Evolutionary conservation across 371 early-diverging fungal genomes (phyloP).

Genomic region (Rhizopus sp.): DNA sequence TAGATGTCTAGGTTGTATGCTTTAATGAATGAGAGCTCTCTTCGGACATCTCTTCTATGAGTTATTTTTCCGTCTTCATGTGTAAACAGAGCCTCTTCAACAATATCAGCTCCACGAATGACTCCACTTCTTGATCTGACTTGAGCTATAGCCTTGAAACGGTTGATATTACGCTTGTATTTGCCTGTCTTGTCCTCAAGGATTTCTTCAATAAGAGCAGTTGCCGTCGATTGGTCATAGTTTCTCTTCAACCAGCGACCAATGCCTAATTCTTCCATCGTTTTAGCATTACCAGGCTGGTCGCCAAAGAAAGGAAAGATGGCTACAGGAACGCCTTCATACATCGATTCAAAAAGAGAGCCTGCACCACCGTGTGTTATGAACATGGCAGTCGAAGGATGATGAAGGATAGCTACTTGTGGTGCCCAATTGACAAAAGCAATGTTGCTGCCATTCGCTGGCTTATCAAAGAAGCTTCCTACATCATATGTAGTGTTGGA

Average conservation of each 20-base stretch:
- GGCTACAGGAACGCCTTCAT: conserved; percentile 31
- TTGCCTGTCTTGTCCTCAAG: conserved; percentile 7
- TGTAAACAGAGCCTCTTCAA: conserved; percentile 30
- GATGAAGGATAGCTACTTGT: conserved; percentile 40
- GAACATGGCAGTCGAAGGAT: conserved; percentile 33
- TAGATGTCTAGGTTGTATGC: conserved; percentile 17
- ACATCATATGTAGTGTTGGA: conserved; percentile 10
- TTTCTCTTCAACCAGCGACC: not conserved
- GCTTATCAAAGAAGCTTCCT: not conserved
- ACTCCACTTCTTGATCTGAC: conserved; percentile 20
- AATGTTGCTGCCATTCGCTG: not conserved
- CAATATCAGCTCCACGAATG: conserved; percentile 23
- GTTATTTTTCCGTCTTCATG: conserved; percentile 16
- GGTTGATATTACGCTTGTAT: conserved; percentile 11
- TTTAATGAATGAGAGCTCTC: conserved; percentile 5
- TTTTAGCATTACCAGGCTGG: conserved; percentile 25
- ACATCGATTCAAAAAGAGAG: conserved; percentile 36
- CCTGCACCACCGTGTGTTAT: conserved; percentile 44
- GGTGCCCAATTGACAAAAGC: conserved; percentile 34
- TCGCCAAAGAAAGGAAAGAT: conserved; percentile 47
- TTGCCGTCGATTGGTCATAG: not conserved
- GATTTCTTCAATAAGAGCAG: not conserved
- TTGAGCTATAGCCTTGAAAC: conserved; percentile 19
- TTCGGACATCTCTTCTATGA: conserved; percentile 16
- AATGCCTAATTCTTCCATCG: not conserved